Evolutionary conservation across 495 filamentous ascomycete genomes (phyloP), one percentile per base, ranked within the genome.

Genomic region (Evansstolkia leycettana): DNA sequence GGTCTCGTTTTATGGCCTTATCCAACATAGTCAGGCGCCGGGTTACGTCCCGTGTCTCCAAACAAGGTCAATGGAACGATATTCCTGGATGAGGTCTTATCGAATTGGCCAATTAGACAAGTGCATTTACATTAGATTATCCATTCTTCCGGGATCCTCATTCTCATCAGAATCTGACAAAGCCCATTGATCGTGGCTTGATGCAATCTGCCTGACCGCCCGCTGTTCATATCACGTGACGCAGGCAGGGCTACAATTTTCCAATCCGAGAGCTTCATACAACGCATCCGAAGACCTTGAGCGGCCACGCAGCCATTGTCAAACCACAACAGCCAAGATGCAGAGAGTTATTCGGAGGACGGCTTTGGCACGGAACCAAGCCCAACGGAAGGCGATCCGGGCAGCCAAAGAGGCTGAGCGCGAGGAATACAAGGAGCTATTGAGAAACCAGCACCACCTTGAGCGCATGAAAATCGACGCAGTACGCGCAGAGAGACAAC

Each of bases 271-370:
- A 51, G 47, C 53, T 38, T 15, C 28, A 4, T 14, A 16, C 17
- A 28, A 32, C 19, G n/a, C 33, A 12, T 36, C 14, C 7, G 19
- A 29, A 16, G 32, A 39, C 34, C 36, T 33, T 16, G 41, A 17
- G 27, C 5, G 30, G 2, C 30, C 17, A 10, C 17, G 15, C 41
- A 47, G 57, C 51, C 50, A 59, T 57, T 55, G 55, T 47, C 48
- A 46, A 40, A 38, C 43, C 47, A 39, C 47, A 33, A 34, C 39
- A 28, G 26, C 33, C 50, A 64, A 44, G 43, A 88, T 88, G 82
- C 78, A 86, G 58, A 84, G 80, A 57, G 66, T 86, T 46, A 68
- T 84, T 44, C 71, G 72, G 48, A 72, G 80, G 43, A 76, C 78
- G 40, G 62, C 69, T 31, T 63, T 77, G 43, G 80, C 81, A 42